phyloP scores from a whole-genome alignment of 1,284 basidiomycete species.

The Baeospora myosura region DNA sequence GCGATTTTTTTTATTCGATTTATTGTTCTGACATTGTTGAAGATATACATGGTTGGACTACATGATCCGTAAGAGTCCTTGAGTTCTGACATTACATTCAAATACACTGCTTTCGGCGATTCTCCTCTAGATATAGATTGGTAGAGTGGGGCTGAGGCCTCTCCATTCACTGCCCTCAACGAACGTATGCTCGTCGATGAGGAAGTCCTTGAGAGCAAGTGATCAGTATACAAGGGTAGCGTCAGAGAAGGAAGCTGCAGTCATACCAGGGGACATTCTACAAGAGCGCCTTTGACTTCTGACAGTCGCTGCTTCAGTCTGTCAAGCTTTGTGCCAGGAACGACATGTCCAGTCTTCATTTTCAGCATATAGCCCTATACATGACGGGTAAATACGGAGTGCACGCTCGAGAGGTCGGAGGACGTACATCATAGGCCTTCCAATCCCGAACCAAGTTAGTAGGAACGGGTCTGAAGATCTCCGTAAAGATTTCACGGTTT shows the following conservation, averaged over 20 bases:
- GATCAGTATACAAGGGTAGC: background rate
- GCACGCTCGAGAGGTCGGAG: constrained; percentile 16
- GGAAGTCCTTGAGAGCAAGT: constrained; percentile 54
- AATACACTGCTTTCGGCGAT: background rate
- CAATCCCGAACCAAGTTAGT: constrained; percentile 73
- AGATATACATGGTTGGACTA: background rate
- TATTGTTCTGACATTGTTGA: background rate
- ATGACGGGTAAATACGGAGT: background rate
- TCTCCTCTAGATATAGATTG: constrained; percentile 58
- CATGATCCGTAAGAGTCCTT: background rate
- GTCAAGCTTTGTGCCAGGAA: constrained; percentile 52
- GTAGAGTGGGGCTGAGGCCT: constrained; percentile 69
- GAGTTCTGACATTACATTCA: constrained; percentile 2
- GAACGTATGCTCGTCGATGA: constrained; percentile 71
- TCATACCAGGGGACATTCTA: constrained; percentile 67
- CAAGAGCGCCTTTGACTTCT: constrained; percentile 65
- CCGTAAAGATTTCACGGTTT: constrained; percentile 78
- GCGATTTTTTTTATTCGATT: background rate
- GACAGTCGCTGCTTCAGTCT: constrained; percentile 70
- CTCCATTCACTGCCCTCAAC: constrained; percentile 65
- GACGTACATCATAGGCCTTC: constrained; percentile 70
- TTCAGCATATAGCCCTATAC: constrained; percentile 63
- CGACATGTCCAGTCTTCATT: constrained; percentile 78
- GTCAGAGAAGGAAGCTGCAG: background rate
- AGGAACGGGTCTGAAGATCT: constrained; percentile 79